Conservation (phyloP, 805 yeast species). For the Saccharomyces eubayanus region DNA sequence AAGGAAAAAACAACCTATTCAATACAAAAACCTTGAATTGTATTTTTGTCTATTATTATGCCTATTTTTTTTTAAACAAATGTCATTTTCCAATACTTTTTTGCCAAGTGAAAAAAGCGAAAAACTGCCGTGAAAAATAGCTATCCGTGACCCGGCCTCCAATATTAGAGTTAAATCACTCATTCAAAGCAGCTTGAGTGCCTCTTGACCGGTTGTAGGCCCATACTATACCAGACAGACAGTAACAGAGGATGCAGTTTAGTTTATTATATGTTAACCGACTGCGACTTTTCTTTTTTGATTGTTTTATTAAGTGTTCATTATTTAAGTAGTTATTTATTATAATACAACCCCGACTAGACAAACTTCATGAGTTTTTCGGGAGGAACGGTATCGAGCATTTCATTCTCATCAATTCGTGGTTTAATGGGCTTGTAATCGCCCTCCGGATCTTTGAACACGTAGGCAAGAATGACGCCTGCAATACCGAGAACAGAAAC, state of each 20-base stretch:
- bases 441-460: conserved; percentile 33
- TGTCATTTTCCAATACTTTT: background rate
- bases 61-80: background rate
- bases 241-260: too few species aligned
- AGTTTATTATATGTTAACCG: too few species aligned
- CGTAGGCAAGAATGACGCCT: conserved; percentile 30
- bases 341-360: conserved; percentile 12
- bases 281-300: background rate
- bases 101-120: background rate
- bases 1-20: background rate
- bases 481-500: conserved; percentile 35
- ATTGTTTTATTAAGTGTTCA: background rate
- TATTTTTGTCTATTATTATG: background rate
- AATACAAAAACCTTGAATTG: background rate
- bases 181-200: background rate
- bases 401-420: conserved; percentile 53
- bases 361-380: conserved; percentile 38
- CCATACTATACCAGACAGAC: too few species aligned
- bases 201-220: background rate
- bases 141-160: background rate
- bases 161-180: background rate
- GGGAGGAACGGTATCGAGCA: conserved; percentile 58
- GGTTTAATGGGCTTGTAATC: conserved; percentile 40
- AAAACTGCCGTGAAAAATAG: background rate
- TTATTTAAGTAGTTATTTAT: background rate